Evolutionary conservation across 2,329 filamentous ascomycete species (phyloP).

Genomic region (Fusarium kyushuense): DNA sequence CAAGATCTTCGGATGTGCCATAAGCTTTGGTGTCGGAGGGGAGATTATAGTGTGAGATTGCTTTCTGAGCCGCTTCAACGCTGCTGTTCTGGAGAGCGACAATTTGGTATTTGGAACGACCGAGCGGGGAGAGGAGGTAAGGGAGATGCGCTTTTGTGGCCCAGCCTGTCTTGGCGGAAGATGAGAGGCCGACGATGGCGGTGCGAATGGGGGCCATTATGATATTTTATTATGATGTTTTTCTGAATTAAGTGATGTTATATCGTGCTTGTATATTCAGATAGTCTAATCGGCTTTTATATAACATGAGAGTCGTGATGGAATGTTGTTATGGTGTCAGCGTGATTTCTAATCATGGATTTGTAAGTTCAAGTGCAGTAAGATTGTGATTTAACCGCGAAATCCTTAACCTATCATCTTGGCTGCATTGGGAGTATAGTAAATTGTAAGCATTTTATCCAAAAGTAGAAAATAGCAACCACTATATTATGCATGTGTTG

Average conservation of each 20-base stretch:
- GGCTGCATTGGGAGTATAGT: neutral
- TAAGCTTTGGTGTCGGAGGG: slow-evolving; percentile 60
- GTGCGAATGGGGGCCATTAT: slow-evolving; percentile 64
- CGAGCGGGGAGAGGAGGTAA: slow-evolving; percentile 64
- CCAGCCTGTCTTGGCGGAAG: slow-evolving; percentile 65
- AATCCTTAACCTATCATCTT: neutral
- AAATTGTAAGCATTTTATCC: neutral
- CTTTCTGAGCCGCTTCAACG: slow-evolving; percentile 56
- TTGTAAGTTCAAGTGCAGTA: neutral
- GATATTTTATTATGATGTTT: fast-evolving
- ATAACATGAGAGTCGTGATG: neutral
- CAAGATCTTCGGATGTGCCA: slow-evolving; percentile 62
- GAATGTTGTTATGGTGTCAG: neutral
- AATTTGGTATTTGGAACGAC: slow-evolving; percentile 60
- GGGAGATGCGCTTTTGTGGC: slow-evolving; percentile 68
- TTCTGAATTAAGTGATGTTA: too few relatives aligned
- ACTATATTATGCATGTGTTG: neutral
- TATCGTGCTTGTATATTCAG: too few relatives aligned
- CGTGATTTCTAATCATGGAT: slow-evolving; percentile 27
- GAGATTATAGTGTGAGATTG: slow-evolving; percentile 59
- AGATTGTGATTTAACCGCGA: neutral
- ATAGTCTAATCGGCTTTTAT: neutral
- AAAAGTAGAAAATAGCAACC: neutral
- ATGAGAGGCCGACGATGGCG: slow-evolving; percentile 70
- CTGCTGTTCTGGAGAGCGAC: slow-evolving; percentile 66